A percentile compares a stretch with the other conserved stretches of the same genome.
These are phyloP conservation scores for Paraglomus occultum DNA, from an alignment of 192 early-diverging fungal genomes.

Conservation along the genomic window DNA sequence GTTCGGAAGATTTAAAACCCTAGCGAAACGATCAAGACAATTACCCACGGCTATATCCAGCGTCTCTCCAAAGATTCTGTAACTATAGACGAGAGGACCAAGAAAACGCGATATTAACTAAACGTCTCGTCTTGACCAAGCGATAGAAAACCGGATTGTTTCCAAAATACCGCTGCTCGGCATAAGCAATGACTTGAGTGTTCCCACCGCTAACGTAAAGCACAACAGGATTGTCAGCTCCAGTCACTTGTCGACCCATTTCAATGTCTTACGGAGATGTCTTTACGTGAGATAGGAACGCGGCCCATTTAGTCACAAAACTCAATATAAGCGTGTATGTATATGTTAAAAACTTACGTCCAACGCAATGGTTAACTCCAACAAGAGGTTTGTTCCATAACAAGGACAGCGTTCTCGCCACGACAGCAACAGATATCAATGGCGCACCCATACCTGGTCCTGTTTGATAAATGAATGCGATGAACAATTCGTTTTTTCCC, in stretches of 20 bases:
- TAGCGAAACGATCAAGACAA: conserved; percentile 96
- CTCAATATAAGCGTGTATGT: not conserved
- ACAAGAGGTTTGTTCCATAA: conserved; percentile 92
- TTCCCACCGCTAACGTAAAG: conserved; percentile 98
- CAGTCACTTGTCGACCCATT: conserved; percentile 97
- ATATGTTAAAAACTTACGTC: conserved; percentile 54
- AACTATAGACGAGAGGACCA: conserved; percentile 38
- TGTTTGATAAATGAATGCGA: conserved; percentile 17
- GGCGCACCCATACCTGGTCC: conserved; percentile 99
- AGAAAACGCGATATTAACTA: not conserved
- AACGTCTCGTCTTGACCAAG: not conserved
- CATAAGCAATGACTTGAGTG: conserved; percentile 98
- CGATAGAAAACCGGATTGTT: not conserved
- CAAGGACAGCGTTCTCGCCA: conserved; percentile 88
- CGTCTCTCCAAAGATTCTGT: conserved; percentile 98
- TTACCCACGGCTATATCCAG: conserved; percentile 99
- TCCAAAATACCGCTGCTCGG: conserved; percentile 67
- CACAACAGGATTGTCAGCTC: conserved; percentile 90
- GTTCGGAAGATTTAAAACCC: conserved; percentile 89
- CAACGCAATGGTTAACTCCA: conserved; percentile 97
- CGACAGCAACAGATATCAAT: conserved; percentile 82
- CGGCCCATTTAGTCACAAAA: not conserved
- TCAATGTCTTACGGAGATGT: conserved; percentile 72
- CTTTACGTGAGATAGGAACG: not conserved
- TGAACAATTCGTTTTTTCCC: not conserved